Evolutionary conservation across 2,329 filamentous ascomycete genomes (phyloP).

Genomic region (Oidium heveae): DNA sequence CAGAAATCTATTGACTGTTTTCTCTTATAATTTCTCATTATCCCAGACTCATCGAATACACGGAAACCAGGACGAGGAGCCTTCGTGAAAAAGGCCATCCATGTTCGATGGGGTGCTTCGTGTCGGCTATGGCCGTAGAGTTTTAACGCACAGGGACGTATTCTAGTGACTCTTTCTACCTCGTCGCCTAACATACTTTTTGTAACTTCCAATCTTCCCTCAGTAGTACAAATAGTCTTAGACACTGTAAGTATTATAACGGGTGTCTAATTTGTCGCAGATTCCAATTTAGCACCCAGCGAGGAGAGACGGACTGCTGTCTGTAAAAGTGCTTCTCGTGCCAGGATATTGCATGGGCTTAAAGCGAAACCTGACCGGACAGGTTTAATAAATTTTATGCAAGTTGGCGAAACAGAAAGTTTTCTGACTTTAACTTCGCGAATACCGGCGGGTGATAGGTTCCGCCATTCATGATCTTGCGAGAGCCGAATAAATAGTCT

Average conservation of each 20-base stretch:
- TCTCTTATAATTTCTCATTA: not conserved
- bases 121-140: not conserved
- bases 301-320: not conserved
- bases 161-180: not conserved
- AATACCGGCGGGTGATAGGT: not conserved
- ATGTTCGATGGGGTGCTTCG: not conserved
- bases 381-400: not conserved
- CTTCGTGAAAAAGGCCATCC: not conserved
- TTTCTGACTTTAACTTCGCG: not conserved
- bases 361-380: not conserved
- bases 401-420: not conserved
- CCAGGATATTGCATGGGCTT: not conserved
- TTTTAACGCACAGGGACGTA: not conserved
- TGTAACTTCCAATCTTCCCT: not conserved
- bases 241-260: not conserved
- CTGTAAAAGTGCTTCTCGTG: not conserved
- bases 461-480: not conserved
- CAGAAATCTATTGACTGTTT: not conserved
- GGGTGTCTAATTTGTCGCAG: not conserved
- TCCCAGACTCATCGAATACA: not conserved
- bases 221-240: not conserved
- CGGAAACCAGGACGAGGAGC: not conserved
- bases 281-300: not conserved
- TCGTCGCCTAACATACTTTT: not conserved
- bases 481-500: not conserved